These are phyloP conservation scores for Salvia sclarea DNA, from an alignment of 305 asterid genomes.

Conservation along the genomic window DNA sequence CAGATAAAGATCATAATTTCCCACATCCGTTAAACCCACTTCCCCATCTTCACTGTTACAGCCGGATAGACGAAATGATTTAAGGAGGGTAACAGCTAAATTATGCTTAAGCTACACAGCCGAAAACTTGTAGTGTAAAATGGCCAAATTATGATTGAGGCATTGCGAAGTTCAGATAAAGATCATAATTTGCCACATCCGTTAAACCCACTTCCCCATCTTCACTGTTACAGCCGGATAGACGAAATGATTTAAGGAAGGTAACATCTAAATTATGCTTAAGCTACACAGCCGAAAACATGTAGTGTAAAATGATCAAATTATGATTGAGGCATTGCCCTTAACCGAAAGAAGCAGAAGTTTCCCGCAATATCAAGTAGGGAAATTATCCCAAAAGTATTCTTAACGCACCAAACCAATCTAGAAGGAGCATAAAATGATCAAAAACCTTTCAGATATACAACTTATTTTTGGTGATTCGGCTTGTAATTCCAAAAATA, in stretches of 20 bases:
- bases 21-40: background rate
- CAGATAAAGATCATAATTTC: slow-evolving; percentile 17
- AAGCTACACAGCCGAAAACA: slow-evolving; percentile 13
- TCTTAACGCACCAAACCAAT: slow-evolving; percentile 14
- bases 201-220: slow-evolving; percentile 7
- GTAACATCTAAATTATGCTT: slow-evolving; percentile 10
- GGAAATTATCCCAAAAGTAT: slow-evolving; percentile 2
- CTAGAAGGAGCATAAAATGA: slow-evolving; percentile 4
- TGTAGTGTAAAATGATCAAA: slow-evolving; percentile 1
- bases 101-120: slow-evolving; percentile 9
- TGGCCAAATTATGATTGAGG: slow-evolving; percentile 18
- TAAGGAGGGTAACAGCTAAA: slow-evolving; percentile 9
- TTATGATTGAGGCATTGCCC: slow-evolving; percentile 31
- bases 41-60: slow-evolving; percentile 15
- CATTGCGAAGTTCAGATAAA: slow-evolving; percentile 26
- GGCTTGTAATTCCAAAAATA: slow-evolving; percentile 20
- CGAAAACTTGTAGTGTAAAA: slow-evolving; percentile 19
- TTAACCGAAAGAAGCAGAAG: slow-evolving; percentile 7
- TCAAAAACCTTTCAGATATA: slow-evolving; percentile 5
- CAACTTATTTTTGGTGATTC: background rate
- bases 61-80: slow-evolving; percentile 5
- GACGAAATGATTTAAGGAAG: slow-evolving; percentile 10
- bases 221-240: slow-evolving; percentile 9
- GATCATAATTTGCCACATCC: slow-evolving; percentile 14
- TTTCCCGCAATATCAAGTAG: background rate